A percentile compares a stretch with the other conserved stretches of the same genome.
Conservation (phyloP, 2,329 filamentous ascomycete species). For the Nemania sp. region DNA sequence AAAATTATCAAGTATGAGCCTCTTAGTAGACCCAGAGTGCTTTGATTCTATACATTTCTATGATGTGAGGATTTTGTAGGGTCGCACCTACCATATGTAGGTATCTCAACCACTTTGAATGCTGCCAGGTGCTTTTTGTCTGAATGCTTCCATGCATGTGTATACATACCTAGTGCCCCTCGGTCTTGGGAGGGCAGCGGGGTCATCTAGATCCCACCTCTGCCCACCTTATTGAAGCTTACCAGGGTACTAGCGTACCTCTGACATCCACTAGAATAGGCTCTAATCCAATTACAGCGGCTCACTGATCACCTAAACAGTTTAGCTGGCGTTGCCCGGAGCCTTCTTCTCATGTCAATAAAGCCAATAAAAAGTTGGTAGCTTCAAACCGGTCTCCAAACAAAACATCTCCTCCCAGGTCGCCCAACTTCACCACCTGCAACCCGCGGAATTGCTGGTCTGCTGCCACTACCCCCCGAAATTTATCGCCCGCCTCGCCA, state of each 20-base stretch:
- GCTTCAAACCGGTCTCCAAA: constrained; percentile 11
- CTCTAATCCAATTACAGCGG: not conserved
- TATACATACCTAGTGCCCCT: not conserved
- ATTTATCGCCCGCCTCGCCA: constrained; percentile 8
- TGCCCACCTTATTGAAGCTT: too few species aligned
- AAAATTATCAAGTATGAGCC: too few species aligned
- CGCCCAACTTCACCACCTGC: not conserved
- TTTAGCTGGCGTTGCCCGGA: constrained; percentile 25
- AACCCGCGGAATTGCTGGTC: constrained; percentile 4
- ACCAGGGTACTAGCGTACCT: not conserved
- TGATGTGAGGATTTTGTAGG: too few species aligned
- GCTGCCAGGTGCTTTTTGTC: too few species aligned
- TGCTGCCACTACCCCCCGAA: not conserved
- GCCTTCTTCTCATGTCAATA: constrained; percentile 29
- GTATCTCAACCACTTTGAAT: too few species aligned
- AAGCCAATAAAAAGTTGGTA: constrained; percentile 33
- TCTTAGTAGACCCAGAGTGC: too few species aligned
- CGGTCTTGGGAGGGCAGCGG: not conserved
- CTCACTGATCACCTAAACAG: not conserved
- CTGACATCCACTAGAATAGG: not conserved
- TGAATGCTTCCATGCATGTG: too few species aligned
- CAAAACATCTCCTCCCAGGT: constrained; percentile 16
- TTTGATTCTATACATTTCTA: too few species aligned
- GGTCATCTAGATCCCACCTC: not conserved
- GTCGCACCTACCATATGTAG: too few species aligned